phyloP scores from a whole-genome alignment of 306 rosid species.

The Cucumis cinereus region DNA sequence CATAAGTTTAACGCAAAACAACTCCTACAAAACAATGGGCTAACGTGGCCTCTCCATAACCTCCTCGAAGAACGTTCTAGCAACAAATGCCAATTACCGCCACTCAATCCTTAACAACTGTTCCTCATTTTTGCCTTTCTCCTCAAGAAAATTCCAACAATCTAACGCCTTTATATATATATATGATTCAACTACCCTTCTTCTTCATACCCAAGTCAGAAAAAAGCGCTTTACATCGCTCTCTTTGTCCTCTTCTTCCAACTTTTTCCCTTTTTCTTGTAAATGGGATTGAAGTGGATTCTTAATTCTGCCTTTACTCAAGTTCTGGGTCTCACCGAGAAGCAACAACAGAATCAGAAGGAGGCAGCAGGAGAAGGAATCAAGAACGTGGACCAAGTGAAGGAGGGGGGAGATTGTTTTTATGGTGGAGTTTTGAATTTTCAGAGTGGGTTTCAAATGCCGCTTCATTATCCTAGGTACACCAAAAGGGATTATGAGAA shows the following conservation, averaged over 20 bases:
- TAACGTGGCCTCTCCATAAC: background rate
- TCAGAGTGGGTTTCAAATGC: constrained; percentile 18
- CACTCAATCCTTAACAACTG: background rate
- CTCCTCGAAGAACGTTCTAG: background rate
- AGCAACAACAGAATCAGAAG: background rate
- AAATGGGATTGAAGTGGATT: constrained; percentile 9
- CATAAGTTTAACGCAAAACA: background rate
- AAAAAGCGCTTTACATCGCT: too few relatives aligned
- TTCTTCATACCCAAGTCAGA: background rate
- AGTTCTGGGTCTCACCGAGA: background rate
- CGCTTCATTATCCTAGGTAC: constrained; percentile 24
- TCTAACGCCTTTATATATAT: background rate
- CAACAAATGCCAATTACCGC: background rate
- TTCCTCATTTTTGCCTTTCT: background rate
- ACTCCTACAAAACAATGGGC: background rate
- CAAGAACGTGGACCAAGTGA: background rate
- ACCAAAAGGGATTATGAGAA: constrained; percentile 15
- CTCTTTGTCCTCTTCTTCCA: background rate
- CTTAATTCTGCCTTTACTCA: constrained; percentile 1
- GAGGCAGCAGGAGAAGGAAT: background rate
- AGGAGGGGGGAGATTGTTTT: background rate
- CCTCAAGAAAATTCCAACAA: background rate
- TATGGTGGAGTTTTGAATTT: background rate
- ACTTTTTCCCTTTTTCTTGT: background rate
- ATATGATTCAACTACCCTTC: background rate